Evolutionary conservation across 495 filamentous ascomycete species (phyloP).

Genomic region (Filosporella fistucella): DNA sequence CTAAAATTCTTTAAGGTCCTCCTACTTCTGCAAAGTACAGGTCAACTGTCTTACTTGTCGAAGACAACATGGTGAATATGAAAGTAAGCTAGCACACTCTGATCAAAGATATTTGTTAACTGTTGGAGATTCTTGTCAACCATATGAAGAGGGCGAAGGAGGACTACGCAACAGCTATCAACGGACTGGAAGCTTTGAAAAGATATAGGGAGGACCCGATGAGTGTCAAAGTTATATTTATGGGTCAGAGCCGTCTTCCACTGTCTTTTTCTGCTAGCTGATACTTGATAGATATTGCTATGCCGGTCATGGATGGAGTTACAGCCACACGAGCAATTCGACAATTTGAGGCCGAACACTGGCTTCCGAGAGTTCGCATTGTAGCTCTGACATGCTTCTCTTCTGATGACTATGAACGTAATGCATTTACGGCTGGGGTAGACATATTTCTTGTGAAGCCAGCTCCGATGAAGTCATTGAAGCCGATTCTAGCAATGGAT

Average conservation of each 20-base stretch:
- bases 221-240: conserved; percentile 46
- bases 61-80: conserved; percentile 16
- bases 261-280: not conserved
- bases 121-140: conserved; percentile 8
- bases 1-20: too few species aligned
- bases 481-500: conserved; percentile 13
- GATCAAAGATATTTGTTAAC: not conserved
- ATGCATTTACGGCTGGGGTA: conserved; percentile 57
- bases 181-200: conserved; percentile 38
- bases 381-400: conserved; percentile 66
- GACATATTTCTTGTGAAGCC: conserved; percentile 68
- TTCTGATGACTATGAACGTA: conserved; percentile 50
- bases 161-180: conserved; percentile 28
- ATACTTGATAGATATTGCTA: conserved; percentile 44
- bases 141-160: conserved; percentile 23
- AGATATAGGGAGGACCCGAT: conserved; percentile 14
- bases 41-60: conserved; percentile 8
- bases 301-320: conserved; percentile 61
- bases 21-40: too few species aligned
- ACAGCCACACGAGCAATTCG: conserved; percentile 50
- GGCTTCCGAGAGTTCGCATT: conserved; percentile 41
- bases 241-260: conserved; percentile 35
- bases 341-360: conserved; percentile 34
- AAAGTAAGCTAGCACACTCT: conserved; percentile 5
- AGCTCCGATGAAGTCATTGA: conserved; percentile 33